phyloP scores from a whole-genome alignment of 208 protist species.

The Trypanosoma lewisi region DNA sequence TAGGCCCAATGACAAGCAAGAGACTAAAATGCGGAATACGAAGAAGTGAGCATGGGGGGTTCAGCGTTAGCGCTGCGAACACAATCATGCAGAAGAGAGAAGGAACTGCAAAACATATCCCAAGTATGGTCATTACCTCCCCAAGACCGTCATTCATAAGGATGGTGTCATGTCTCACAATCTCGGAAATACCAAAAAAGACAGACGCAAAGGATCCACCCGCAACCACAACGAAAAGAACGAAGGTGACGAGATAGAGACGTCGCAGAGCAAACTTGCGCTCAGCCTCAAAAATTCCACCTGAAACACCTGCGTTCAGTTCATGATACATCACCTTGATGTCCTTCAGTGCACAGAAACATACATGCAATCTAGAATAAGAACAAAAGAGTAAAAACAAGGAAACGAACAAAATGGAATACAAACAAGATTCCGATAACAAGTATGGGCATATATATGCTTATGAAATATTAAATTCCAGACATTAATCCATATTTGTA shows the following conservation, averaged over 20 bases:
- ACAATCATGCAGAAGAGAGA: constrained; percentile 19
- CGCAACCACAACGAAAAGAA: constrained; percentile 20
- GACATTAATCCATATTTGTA: not conserved
- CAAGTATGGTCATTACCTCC: constrained; percentile 28
- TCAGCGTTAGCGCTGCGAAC: constrained; percentile 8
- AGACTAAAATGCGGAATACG: not conserved
- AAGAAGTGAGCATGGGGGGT: constrained; percentile 1
- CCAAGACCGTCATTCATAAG: constrained; percentile 30
- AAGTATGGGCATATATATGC: not conserved
- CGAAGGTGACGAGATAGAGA: constrained; percentile 16
- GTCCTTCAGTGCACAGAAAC: not conserved
- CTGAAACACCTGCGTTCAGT: not conserved
- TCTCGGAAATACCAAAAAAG: constrained; percentile 26
- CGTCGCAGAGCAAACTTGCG: constrained; percentile 1
- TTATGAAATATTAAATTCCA: not conserved
- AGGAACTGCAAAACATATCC: constrained; percentile 26
- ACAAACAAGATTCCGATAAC: not conserved
- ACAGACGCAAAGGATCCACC: constrained; percentile 24
- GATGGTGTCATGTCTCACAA: constrained; percentile 19
- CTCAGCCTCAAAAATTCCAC: not conserved
- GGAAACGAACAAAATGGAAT: not conserved
- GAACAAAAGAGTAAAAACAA: not conserved
- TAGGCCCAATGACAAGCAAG: constrained; percentile 6
- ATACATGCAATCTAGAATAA: not conserved
- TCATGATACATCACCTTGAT: not conserved